These are phyloP conservation scores for Cladosporium phlei DNA, from an alignment of 2,329 filamentous ascomycete species.

Conservation along the genomic window DNA sequence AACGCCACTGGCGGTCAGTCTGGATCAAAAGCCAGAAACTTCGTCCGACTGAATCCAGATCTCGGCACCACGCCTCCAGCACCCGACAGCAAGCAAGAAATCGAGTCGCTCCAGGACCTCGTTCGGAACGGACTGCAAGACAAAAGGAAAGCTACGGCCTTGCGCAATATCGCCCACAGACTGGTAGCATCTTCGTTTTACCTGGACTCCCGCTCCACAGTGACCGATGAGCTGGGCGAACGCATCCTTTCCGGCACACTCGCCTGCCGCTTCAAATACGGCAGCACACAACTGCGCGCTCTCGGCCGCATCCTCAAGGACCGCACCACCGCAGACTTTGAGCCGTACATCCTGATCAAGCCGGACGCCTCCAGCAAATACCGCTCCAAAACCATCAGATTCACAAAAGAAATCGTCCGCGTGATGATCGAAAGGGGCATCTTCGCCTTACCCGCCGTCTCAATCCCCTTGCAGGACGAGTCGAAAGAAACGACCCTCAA, in stretches of 20 bases:
- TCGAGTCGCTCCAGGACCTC: conserved; percentile 30
- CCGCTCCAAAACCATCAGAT: not conserved
- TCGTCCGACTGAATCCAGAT: conserved; percentile 26
- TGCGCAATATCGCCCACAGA: conserved; percentile 31
- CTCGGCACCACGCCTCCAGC: conserved; percentile 22
- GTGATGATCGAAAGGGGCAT: conserved; percentile 28
- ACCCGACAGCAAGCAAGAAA: conserved; percentile 33
- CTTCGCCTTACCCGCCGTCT: conserved; percentile 30
- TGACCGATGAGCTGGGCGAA: conserved; percentile 28
- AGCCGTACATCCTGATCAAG: conserved; percentile 29
- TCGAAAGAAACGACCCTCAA: conserved; percentile 29
- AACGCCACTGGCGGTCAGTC: conserved; percentile 8
- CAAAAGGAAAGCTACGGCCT: conserved; percentile 17
- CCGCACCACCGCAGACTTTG: conserved; percentile 26
- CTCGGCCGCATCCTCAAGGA: conserved; percentile 30
- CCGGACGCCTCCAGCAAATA: conserved; percentile 22
- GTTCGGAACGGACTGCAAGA: conserved; percentile 28
- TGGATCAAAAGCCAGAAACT: conserved; percentile 16
- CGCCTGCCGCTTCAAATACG: conserved; percentile 32
- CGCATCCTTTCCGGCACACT: conserved; percentile 30
- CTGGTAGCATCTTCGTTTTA: conserved; percentile 37
- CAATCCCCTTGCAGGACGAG: conserved; percentile 30
- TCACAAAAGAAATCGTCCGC: conserved; percentile 21
- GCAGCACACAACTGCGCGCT: conserved; percentile 28
- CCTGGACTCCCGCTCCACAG: conserved; percentile 32